phyloP scores from a whole-genome alignment of 352 stramenopile genomes.

The Phytophthora citricola region DNA sequence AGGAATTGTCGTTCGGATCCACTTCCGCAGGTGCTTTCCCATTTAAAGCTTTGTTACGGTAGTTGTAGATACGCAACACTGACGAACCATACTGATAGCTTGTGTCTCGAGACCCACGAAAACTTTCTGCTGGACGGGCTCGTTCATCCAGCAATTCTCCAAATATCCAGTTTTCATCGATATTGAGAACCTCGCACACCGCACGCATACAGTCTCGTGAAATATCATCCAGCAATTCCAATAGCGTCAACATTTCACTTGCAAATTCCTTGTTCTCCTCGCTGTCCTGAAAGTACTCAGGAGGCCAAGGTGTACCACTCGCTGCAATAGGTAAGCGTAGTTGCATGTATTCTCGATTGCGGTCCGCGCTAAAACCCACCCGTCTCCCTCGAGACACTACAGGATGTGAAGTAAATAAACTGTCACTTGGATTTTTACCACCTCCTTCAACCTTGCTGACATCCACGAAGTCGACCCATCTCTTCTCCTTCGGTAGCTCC shows the following conservation, averaged over 20 bases:
- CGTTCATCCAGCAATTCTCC: slow-evolving; percentile 72
- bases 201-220: slow-evolving; percentile 80
- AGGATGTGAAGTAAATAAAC: slow-evolving; percentile 39
- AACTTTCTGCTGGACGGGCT: slow-evolving; percentile 36
- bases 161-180: slow-evolving; percentile 71
- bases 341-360: slow-evolving; percentile 84
- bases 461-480: slow-evolving; percentile 82
- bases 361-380: slow-evolving; percentile 77
- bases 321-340: slow-evolving; percentile 64
- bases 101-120: slow-evolving; percentile 43
- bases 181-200: slow-evolving; percentile 72
- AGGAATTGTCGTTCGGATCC: slow-evolving; percentile 69
- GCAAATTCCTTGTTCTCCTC: slow-evolving; percentile 55
- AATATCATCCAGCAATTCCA: slow-evolving; percentile 71
- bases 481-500: slow-evolving; percentile 49
- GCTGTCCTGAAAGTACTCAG: slow-evolving; percentile 64
- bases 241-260: slow-evolving; percentile 57
- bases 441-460: slow-evolving; percentile 11
- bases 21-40: slow-evolving; percentile 17
- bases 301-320: slow-evolving; percentile 83
- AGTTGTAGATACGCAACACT: slow-evolving; percentile 87
- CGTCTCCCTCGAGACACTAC: slow-evolving; percentile 69
- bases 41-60: slow-evolving; percentile 70
- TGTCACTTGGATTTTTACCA: slow-evolving; percentile 18
- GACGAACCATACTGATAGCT: slow-evolving; percentile 81